phyloP scores from a whole-genome alignment of 208 protist species.

The Trypanosoma theileri region DNA sequence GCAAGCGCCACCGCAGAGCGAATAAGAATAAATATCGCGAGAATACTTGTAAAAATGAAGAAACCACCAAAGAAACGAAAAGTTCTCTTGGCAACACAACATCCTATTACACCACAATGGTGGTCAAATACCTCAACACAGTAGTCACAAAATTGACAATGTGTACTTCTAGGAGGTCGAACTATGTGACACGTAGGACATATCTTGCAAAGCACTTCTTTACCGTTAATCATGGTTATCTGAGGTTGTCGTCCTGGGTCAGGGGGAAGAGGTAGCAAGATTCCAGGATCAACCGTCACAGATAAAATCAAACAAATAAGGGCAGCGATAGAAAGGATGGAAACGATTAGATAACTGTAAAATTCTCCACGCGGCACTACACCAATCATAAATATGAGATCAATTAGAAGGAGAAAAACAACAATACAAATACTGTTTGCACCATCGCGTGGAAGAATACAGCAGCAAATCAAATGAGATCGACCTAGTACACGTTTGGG shows the following conservation, averaged over 20 bases:
- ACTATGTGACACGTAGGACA: conserved; percentile 83
- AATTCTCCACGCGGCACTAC: conserved; percentile 56
- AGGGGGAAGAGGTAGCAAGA: conserved; percentile 54
- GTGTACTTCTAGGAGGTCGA: conserved; percentile 72
- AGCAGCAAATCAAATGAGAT: conserved; percentile 41
- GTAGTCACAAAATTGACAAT: conserved; percentile 79
- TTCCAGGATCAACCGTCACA: conserved; percentile 68
- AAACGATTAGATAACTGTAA: conserved; percentile 46
- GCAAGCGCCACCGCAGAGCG: conserved; percentile 42
- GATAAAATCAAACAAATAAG: conserved; percentile 51
- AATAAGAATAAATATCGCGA: conserved; percentile 44
- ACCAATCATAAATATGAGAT: conserved; percentile 40
- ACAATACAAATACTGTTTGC: conserved; percentile 44
- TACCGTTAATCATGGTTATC: conserved; percentile 38
- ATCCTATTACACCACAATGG: conserved; percentile 77
- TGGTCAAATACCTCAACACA: conserved; percentile 90
- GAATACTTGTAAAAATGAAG: conserved; percentile 47
- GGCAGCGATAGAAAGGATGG: conserved; percentile 33
- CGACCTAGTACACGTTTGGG: conserved; percentile 54
- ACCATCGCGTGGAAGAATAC: conserved; percentile 41
- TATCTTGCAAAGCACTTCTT: conserved; percentile 52
- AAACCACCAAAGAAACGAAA: conserved; percentile 85
- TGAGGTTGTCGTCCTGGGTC: conserved; percentile 12
- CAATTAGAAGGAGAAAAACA: conserved; percentile 35
- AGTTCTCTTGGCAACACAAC: conserved; percentile 77